Base-by-base conservation (phyloP, 2,329 filamentous ascomycete species). In the Colletotrichum magnum region DNA sequence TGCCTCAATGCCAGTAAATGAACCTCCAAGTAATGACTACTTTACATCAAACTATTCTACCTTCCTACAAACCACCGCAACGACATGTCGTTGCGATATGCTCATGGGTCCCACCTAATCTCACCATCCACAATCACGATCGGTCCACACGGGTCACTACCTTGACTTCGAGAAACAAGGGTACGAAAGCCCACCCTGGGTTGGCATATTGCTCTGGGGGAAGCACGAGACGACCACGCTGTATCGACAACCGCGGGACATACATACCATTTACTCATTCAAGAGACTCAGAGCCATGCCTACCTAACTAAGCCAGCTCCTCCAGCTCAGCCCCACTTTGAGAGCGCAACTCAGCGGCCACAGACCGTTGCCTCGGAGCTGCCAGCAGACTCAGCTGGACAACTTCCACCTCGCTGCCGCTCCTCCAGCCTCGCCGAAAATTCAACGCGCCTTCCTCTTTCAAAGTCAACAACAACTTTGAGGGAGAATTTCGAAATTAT, bases 11-110 rank as follows among this genome's bases (percentile, higher is more conserved):
- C 10, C 32, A 36, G 32, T 3, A 9, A 36, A 3, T 10, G 10
- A 10, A 36, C 1, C 3, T 36, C 32, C 32, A 4, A 36, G 32
- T 36, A 10, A 36, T 10, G 9, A 36, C 32, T 10, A 10, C 32
- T 7, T 36, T 3, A 36, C 32, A 36, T 36, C 5, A 36, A 7
- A 36, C 9, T 10, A 36, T 36, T 36, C 9, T 36, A 12, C 26
- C 51, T 54, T 13, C 2, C 3, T 16, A 6, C 24, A 28, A 7
- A 15, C 15, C 24, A 16, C 16, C 9, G 9, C 51, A 12, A 6
- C n/a, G 9, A 32, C 21, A 54, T 62, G 59, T 52, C 18, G 59
- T 54, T 32, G 48, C 48, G 28, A 54, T 54, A 62, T 52, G 51
- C 48, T 62, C 18, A 32, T 47, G 51, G 51, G 59, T 52, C 59